Percentiles rank a stretch among this genome's conserved stretches.
Conservation (phyloP, 495 filamentous ascomycete genomes). For the Lasiosphaeria hispida region DNA sequence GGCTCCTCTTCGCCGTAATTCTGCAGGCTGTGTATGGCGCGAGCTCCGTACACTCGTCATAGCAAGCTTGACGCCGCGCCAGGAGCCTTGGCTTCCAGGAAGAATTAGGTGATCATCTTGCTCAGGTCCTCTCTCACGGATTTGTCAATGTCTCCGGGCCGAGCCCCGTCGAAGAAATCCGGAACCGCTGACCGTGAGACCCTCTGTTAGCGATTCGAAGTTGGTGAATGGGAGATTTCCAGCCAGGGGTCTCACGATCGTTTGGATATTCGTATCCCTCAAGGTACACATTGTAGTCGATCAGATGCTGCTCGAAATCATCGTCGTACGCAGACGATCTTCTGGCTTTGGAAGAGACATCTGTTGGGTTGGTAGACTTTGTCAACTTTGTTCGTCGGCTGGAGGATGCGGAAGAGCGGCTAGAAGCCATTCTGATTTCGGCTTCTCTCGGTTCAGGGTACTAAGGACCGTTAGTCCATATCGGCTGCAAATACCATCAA, state of each 20-base stretch:
- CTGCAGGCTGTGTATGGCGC: constrained; percentile 45
- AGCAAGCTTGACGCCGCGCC: constrained; percentile 39
- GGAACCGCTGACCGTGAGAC: no score
- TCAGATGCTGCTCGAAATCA: constrained; percentile 37
- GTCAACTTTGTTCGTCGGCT: constrained; percentile 15
- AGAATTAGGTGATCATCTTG: constrained; percentile 25
- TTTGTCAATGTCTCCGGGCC: constrained; percentile 10
- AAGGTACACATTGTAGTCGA: constrained; percentile 33
- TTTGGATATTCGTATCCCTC: not conserved
- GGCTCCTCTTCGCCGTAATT: constrained; percentile 38
- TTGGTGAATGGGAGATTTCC: no score
- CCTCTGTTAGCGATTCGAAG: no score
- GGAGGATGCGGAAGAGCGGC: constrained; percentile 5
- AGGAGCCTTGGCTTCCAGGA: constrained; percentile 41
- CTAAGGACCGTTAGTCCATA: constrained; percentile 12
- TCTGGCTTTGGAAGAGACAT: not conserved
- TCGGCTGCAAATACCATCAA: not conserved
- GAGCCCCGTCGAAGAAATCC: constrained; percentile 37
- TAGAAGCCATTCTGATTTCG: constrained; percentile 9
- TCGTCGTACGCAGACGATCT: constrained; percentile 26
- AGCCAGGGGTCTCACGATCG: constrained; percentile 24
- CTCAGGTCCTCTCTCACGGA: constrained; percentile 14
- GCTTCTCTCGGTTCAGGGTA: constrained; percentile 12
- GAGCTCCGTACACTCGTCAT: constrained; percentile 46
- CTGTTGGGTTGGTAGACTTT: not conserved